These are phyloP conservation scores for Acidiella bohemica DNA, from an alignment of 495 filamentous ascomycete species.

Conservation along the genomic window DNA sequence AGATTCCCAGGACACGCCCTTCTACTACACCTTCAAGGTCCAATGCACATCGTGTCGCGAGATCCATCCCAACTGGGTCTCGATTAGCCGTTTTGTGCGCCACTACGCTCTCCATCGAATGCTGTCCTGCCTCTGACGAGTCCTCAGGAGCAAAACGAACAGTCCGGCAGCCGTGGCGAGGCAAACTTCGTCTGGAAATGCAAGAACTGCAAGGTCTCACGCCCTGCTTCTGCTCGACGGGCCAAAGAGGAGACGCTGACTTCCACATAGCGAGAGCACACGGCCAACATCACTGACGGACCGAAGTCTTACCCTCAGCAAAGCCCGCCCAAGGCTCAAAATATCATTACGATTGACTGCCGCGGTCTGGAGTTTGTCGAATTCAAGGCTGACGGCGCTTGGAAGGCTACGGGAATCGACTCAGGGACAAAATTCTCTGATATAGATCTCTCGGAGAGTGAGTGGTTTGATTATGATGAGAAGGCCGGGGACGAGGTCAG, in stretches of 20 bases:
- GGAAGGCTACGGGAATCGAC: slow-evolving; percentile 69
- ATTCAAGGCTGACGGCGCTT: slow-evolving; percentile 84
- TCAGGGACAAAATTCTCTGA: slow-evolving; percentile 62
- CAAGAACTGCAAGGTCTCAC: slow-evolving; percentile 50
- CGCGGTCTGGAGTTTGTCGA: slow-evolving; percentile 83
- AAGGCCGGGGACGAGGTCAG: slow-evolving; percentile 61
- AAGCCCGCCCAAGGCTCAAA: slow-evolving; percentile 57
- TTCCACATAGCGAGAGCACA: slow-evolving; percentile 43
- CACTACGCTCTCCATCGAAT: neutral
- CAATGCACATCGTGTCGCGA: slow-evolving; percentile 93
- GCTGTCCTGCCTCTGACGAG: neutral
- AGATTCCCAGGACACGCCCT: slow-evolving; percentile 66
- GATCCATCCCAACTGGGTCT: slow-evolving; percentile 74
- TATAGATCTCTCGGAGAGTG: slow-evolving; percentile 73
- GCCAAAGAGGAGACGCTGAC: neutral
- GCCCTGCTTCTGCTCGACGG: slow-evolving; percentile 1
- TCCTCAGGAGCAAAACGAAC: slow-evolving; percentile 63
- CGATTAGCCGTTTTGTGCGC: slow-evolving; percentile 77
- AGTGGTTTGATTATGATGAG: slow-evolving; percentile 85
- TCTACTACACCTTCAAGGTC: slow-evolving; percentile 93
- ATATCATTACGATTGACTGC: slow-evolving; percentile 82
- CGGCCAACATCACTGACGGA: slow-evolving; percentile 54
- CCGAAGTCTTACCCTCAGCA: slow-evolving; percentile 55
- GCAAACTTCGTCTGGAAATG: slow-evolving; percentile 98
- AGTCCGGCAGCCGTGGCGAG: slow-evolving; percentile 82